phyloP scores from a whole-genome alignment of 352 stramenopile genomes.

The Thalassiosira mediterranea region DNA sequence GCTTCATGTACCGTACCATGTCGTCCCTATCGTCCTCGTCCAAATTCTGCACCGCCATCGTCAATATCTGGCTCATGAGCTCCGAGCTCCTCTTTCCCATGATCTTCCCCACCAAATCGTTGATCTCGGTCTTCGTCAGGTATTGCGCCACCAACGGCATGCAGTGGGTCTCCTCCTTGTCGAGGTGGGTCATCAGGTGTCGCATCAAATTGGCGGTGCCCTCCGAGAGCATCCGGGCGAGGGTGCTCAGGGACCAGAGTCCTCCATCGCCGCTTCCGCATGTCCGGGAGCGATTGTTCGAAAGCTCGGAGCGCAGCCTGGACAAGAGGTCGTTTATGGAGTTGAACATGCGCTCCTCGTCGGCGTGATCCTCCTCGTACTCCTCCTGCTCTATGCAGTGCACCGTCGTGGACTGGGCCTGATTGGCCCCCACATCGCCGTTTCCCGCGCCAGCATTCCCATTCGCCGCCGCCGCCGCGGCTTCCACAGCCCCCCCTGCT shows the following conservation, averaged over 20 bases:
- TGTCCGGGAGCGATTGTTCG: no score
- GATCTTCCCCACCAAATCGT: conserved; percentile 86
- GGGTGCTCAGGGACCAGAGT: conserved; percentile 32
- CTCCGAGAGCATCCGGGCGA: conserved; percentile 58
- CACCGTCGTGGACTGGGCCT: conserved; percentile 24
- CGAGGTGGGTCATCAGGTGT: conserved; percentile 81
- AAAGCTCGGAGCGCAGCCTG: conserved; percentile 55
- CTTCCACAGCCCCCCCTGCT: background rate
- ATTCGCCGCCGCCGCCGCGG: background rate
- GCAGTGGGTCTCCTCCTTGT: conserved; percentile 86
- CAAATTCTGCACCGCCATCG: conserved; percentile 80
- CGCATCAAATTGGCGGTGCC: conserved; percentile 58
- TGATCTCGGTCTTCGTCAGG: conserved; percentile 84
- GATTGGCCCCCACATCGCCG: background rate
- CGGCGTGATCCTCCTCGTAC: conserved; percentile 85
- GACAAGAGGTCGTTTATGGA: conserved; percentile 72
- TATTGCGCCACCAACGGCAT: conserved; percentile 83
- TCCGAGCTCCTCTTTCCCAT: conserved; percentile 86
- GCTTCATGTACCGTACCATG: conserved; percentile 84
- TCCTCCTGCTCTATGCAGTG: conserved; percentile 76
- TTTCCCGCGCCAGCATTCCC: conserved; percentile 6
- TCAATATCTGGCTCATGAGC: conserved; percentile 82
- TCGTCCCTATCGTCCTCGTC: conserved; percentile 67
- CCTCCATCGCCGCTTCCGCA: no score
- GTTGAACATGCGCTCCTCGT: conserved; percentile 84